A percentile compares a stretch with the other conserved stretches of the same genome.
Conservation (phyloP, 1,284 basidiomycete species). For the Sphaerobolus stellatus region DNA sequence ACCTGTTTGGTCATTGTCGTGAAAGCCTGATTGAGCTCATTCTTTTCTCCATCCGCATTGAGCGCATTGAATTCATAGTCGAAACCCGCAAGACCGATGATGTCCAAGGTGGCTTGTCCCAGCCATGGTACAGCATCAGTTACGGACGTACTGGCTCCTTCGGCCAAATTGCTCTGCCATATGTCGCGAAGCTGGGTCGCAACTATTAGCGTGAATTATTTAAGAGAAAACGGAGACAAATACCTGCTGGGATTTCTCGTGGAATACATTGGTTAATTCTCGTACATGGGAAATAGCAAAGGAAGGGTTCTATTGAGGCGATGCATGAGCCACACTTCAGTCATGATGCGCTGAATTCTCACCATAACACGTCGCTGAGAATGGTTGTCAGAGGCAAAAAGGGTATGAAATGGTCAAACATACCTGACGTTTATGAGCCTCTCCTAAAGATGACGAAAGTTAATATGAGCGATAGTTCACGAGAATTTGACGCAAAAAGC, state of each 20-base stretch:
- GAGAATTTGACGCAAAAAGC: too few relatives aligned
- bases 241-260: slow-evolving; percentile 52
- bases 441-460: slow-evolving; percentile 17
- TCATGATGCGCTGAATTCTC: too few relatives aligned
- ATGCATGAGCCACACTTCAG: too few relatives aligned
- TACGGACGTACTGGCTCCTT: slow-evolving; percentile 1
- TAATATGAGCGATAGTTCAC: background rate
- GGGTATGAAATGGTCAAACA: background rate
- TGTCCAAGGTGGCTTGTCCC: slow-evolving; percentile 59
- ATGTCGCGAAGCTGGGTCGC: slow-evolving; percentile 50
- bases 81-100: slow-evolving; percentile 71
- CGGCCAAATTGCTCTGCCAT: slow-evolving; percentile 33
- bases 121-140: slow-evolving; percentile 55
- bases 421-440: slow-evolving; percentile 52
- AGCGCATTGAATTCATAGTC: slow-evolving; percentile 64
- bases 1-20: slow-evolving; percentile 25
- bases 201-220: background rate
- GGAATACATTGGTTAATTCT: slow-evolving; percentile 53
- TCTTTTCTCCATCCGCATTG: slow-evolving; percentile 29
- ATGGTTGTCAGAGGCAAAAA: background rate
- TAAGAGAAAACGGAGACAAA: too few relatives aligned
- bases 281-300: slow-evolving; percentile 57
- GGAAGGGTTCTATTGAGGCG: slow-evolving; percentile 53
- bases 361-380: slow-evolving; percentile 13
- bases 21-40: slow-evolving; percentile 43